Conservation (phyloP, 1,284 basidiomycete genomes). For the Volvariella surrecta region DNA sequence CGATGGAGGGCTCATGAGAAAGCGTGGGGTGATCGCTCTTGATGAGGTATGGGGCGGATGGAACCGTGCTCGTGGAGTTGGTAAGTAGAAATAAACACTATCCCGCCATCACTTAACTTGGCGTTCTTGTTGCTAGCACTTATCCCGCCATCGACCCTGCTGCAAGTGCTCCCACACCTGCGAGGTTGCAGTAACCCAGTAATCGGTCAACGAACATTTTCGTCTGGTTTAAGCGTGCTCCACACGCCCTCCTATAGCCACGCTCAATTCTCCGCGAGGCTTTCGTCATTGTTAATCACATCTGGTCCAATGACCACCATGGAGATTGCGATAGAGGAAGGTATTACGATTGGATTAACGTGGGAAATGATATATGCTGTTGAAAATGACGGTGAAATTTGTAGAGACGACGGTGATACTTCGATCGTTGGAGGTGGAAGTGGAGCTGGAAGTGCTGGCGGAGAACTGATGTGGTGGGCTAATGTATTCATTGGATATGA, state of each 20-base stretch:
- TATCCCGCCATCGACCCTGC: conserved; percentile 80
- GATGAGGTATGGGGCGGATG: conserved; percentile 98
- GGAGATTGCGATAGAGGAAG: conserved; percentile 62
- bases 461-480: conserved; percentile 52
- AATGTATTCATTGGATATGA: conserved; percentile 60
- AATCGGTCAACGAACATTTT: conserved; percentile 62
- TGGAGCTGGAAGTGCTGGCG: conserved; percentile 25
- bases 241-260: conserved; percentile 75
- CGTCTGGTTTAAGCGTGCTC: conserved; percentile 69
- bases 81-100: conserved; percentile 38
- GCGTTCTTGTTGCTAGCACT: conserved; percentile 44
- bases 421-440: conserved; percentile 32
- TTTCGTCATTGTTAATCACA: conserved; percentile 45
- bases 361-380: conserved; percentile 69
- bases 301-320: conserved; percentile 44
- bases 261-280: conserved; percentile 54
- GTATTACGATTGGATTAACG: conserved; percentile 61
- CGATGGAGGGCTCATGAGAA: conserved; percentile 51
- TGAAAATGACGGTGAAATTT: conserved; percentile 59
- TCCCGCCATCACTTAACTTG: neutral
- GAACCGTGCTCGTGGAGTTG: conserved; percentile 92
- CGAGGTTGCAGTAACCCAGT: conserved; percentile 60
- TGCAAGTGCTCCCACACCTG: conserved; percentile 65
- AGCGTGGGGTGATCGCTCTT: conserved; percentile 75
- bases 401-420: conserved; percentile 59